A percentile compares a stretch with the other conserved stretches of the same genome.
These are phyloP conservation scores for Candida adriatica DNA, from an alignment of 805 yeast genomes.

Conservation along the genomic window DNA sequence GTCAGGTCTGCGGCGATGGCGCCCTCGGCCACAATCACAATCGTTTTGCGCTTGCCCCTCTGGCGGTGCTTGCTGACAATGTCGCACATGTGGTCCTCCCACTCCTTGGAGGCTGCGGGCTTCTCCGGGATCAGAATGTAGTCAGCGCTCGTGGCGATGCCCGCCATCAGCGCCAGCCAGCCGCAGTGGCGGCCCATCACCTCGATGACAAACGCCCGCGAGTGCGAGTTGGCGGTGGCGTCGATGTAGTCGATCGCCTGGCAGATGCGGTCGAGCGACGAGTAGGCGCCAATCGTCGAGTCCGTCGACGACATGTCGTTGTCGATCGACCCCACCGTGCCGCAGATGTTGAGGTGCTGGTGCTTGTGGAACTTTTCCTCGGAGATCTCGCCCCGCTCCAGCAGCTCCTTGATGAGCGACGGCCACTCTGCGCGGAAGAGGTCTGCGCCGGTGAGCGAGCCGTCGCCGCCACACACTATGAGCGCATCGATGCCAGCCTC, in stretches of 20 bases:
- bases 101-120: constrained; percentile 66
- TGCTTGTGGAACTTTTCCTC: constrained; percentile 52
- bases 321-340: constrained; percentile 94
- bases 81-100: constrained; percentile 76
- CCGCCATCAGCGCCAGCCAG: constrained; percentile 97
- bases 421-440: constrained; percentile 95
- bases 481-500: constrained; percentile 87
- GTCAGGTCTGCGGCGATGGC: constrained; percentile 78
- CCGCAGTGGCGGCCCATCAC: constrained; percentile 99
- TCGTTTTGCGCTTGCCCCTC: constrained; percentile 89
- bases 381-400: constrained; percentile 47
- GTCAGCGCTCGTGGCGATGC: constrained; percentile 94
- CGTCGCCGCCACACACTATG: constrained; percentile 98
- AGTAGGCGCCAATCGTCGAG: constrained; percentile 93
- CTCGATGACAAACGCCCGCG: constrained; percentile 95
- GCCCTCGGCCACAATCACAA: constrained; percentile 97
- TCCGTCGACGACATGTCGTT: constrained; percentile 98
- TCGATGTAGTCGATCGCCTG: constrained; percentile 94
- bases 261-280: constrained; percentile 88
- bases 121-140: constrained; percentile 90
- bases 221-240: constrained; percentile 95
- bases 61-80: constrained; percentile 74
- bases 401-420: constrained; percentile 67
- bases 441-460: constrained; percentile 97
- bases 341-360: constrained; percentile 77